Base-by-base conservation (phyloP, 129 eudicot species). In the Calendula officinalis region DNA sequence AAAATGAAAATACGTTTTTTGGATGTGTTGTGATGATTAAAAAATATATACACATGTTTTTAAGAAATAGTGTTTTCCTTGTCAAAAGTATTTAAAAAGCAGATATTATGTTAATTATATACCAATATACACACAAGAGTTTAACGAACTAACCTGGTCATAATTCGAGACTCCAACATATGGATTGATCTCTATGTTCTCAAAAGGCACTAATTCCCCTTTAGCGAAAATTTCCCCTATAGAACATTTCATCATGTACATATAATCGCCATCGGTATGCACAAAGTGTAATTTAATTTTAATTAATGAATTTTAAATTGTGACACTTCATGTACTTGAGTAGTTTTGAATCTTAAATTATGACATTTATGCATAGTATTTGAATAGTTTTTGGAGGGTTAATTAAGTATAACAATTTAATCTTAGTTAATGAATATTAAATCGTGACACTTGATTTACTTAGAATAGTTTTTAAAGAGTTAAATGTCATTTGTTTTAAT, bases 171-270 rank as follows among this genome's bases (percentile, higher is more conserved):
- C 75, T 15, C 95, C 95, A 50, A 95, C 86, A 8, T 85, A 79
- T 13, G 97, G 95, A 69, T 80, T 90, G 77, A 90, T 54, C 70
- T 83, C 95, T 17, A 90, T 83, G 81, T 90, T 90, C 64, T 95
- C 95, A 77, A 83, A 90, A 9, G 78, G 86, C 60, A 79, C 81
- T 15, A 90, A 57, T 71, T 86, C 89, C 41, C 97, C 97, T 22
- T 81, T 68, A 13, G 82, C 51, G 64, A 90, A 90, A 8, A 35
- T 60, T 54, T 76, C 85, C 1, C 89, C 97, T 54, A 57, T 78
- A 40, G 95, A 45, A 68, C 92, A 90, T 67, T 84, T 90, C 82
- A 72, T 75, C 53, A 64, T 54, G 47, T 83, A 90, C 97, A 90
- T 90, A 73, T 72, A 84, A 80, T 90, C 30, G 1, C 2, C 1